Conservation (phyloP, 2,329 filamentous ascomycete species). For the Aspergillus melleus region DNA sequence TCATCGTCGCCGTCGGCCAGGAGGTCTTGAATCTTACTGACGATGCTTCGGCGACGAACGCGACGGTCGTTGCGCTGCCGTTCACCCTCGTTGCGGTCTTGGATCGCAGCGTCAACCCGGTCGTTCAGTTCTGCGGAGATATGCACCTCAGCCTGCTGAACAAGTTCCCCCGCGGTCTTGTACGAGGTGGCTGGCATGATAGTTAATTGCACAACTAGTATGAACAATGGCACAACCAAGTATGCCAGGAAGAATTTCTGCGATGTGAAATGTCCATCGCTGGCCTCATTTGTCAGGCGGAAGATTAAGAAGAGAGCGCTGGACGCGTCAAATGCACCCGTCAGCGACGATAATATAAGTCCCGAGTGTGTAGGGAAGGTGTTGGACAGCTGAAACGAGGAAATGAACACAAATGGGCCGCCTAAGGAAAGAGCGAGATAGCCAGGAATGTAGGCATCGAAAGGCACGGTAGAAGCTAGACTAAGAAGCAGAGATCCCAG, state of each 20-base stretch:
- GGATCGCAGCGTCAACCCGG: constrained; percentile 56
- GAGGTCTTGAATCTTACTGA: constrained; percentile 71
- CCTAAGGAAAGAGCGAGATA: constrained; percentile 77
- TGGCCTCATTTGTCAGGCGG: constrained; percentile 66
- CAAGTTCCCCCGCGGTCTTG: constrained; percentile 81
- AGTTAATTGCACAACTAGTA: constrained; percentile 66
- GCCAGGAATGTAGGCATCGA: constrained; percentile 73
- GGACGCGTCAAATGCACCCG: constrained; percentile 80
- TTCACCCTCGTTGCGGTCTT: constrained; percentile 48
- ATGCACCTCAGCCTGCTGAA: constrained; percentile 65
- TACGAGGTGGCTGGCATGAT: constrained; percentile 76
- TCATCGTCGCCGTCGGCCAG: constrained; percentile 52
- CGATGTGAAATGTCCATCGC: constrained; percentile 58
- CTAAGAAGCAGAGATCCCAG: constrained; percentile 72
- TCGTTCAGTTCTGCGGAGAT: constrained; percentile 57
- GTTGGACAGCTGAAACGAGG: constrained; percentile 81
- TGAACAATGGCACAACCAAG: constrained; percentile 67
- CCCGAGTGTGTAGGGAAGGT: constrained; percentile 76
- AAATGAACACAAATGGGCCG: constrained; percentile 79
- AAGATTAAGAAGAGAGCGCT: constrained; percentile 77
- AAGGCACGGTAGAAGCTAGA: constrained; percentile 62
- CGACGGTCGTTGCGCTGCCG: constrained; percentile 56
- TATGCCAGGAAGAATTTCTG: constrained; percentile 72
- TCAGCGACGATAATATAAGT: constrained; percentile 75
- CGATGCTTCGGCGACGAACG: constrained; percentile 61